Base-by-base conservation (phyloP, 768 basidiomycete genomes). In the Fistulinella prunicolor region DNA sequence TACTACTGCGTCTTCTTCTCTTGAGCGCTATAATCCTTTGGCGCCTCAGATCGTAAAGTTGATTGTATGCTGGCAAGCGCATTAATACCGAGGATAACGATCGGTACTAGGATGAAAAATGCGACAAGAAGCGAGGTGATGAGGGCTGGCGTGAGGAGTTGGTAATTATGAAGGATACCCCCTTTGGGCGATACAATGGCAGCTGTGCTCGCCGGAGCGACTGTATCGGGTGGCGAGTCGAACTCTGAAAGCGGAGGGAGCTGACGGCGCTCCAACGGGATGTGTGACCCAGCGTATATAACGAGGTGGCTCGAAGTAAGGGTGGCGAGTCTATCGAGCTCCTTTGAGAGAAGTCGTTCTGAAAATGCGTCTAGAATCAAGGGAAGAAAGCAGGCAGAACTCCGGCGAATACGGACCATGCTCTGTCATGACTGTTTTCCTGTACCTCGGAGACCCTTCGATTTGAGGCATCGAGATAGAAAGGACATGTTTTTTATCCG, bases 1-100 rank as follows among this genome's bases (percentile, higher is more conserved):
- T 47, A 49, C 64, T 76, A 89, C 72, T 90, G 86, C 55, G 71
- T 81, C 77, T 91, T 91, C 74, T 75, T 89, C 63, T 88, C 86
- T 42, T 74, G 72, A 6, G 85, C 82, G 58, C 68, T 81, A 59
- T 77, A 88, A 7, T 79, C 79, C 66, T 82, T 88, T 16, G 84
- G 81, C 9, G 74, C 68, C 49, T 85, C 85, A 30, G 77, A 74
- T 29, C 80, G 73, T 39, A 85, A 57, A 1, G 87, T 82, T 38
- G 79, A 83, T 62, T 89, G 85, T 50, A 91, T 88, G 56, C 84
- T 83, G 19, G 85, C 77, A 34, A 91, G 73, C 0, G 88, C 80
- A 19, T 67, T 73, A 44, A 90, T 74, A 23, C 84, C 84, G 32
- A 86, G 46, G 61, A 83, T 69, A 10, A 88, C 61, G 39, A 85